Base-by-base conservation (phyloP, 2,329 filamentous ascomycete genomes). In the Moelleriella libera region DNA sequence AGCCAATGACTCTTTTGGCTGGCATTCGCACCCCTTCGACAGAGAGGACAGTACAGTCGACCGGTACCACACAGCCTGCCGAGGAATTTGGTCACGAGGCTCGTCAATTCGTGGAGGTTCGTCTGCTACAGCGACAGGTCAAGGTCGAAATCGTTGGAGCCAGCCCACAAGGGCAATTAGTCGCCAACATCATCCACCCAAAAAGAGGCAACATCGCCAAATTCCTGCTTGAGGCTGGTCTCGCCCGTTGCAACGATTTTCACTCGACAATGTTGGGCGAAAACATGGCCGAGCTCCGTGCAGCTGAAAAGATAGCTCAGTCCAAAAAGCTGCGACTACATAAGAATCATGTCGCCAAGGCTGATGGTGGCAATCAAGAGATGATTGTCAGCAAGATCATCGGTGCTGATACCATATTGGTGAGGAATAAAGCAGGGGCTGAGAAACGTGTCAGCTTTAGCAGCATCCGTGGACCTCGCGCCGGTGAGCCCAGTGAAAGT, bases 391-490 rank as follows among this genome's bases (percentile, higher is more conserved):
- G 79, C 58, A 87, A 90, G 65, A 75, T 98, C 44, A 75, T 94
- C 59, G 86, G 85, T 52, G 88, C 88, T 28, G 92, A 98, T 63
- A 94, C 88, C 1, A 76, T 98, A 46, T 83, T 88, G 57, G 74
- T 97, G 47, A 83, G 88, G 52, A 88, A 82, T 65, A 94, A 94
- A 74, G 71, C 80, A 43, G 89, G 89, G 6, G 72, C 70, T 5
- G 92, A 98, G 69, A 94, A 88, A 74, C 82, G 88, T 58, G 82
- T 97, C 63, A 94, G 83, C 63, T 72, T 98, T 50, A 95, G 88
- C 72, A 97, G 90, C 62, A 78, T 97, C 50, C 83, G 92, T 52
- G 90, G 92, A 49, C 92, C 92, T n/a, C 89, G 94, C 60, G 78
- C 85, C 3, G 83, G 81, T 44, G 90, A 97, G 63, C 78, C 86